These are phyloP conservation scores for Cercophora sp. DNA, from an alignment of 495 filamentous ascomycete species.

Conservation along the genomic window DNA sequence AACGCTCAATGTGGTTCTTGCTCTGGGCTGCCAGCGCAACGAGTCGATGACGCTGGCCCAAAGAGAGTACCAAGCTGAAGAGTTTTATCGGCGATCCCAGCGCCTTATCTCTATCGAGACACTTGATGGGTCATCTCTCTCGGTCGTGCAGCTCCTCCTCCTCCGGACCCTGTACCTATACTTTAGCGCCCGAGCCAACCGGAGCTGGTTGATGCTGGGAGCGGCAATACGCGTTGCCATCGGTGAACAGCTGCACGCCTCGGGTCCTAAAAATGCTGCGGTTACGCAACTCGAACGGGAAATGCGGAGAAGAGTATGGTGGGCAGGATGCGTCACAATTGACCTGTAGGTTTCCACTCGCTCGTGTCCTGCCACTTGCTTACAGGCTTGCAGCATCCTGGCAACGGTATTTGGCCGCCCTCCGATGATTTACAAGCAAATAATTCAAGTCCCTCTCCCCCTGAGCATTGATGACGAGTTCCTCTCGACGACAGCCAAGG, in stretches of 20 bases:
- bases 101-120: constrained; percentile 31
- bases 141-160: constrained; percentile 36
- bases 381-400: constrained; percentile 19
- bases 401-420: constrained; percentile 36
- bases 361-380: neutral
- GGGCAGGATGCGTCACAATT: constrained; percentile 35
- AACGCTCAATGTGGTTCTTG: constrained; percentile 36
- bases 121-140: constrained; percentile 27
- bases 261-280: constrained; percentile 3
- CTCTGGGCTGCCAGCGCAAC: constrained; percentile 35
- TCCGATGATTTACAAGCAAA: constrained; percentile 21
- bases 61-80: constrained; percentile 22
- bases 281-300: constrained; percentile 28
- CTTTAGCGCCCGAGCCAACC: constrained; percentile 30
- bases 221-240: constrained; percentile 36
- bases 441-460: constrained; percentile 15
- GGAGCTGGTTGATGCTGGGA: constrained; percentile 41
- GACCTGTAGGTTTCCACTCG: constrained; percentile 26
- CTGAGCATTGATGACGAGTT: constrained; percentile 31
- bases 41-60: constrained; percentile 17
- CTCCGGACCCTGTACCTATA: constrained; percentile 39
- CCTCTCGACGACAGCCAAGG: constrained; percentile 15
- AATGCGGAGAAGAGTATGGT: constrained; percentile 38
- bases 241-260: constrained; percentile 32
- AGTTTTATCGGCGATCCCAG: constrained; percentile 34